Base-by-base conservation (phyloP, 169 alveolate genomes). In the Eimeria sp. region DNA sequence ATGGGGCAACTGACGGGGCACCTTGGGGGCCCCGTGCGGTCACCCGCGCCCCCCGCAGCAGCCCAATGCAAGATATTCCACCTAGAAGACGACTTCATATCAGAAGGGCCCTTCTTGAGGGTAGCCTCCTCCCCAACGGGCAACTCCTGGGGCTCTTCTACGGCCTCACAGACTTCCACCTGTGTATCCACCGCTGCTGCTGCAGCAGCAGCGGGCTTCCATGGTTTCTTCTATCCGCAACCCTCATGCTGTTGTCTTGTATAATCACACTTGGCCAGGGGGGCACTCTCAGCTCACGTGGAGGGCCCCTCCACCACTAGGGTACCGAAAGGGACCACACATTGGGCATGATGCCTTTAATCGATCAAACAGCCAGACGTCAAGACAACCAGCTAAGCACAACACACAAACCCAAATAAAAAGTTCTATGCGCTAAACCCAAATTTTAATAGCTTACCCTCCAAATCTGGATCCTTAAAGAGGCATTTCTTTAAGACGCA, bases 271-370 rank as follows among this genome's bases (percentile, higher is more conserved):
- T 0, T 43, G 14, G 58, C 84, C 49, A 0, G 84, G 54, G 54
- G 54, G 57, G 58, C 58, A 58, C 58, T 34, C 13, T 40, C 22
- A 73, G 84, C 58, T 57, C 30, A 40, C 49, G 10, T 40, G 84
- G n/a, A 45, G 84, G 30, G 78, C 43, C 78, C 92, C 92, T 57
- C 45, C 76, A 27, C 92, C 92, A 54, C 92, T 84, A 57, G 92
- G 92, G 57, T 84, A 84, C 78, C 92, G 92, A 22, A 84, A 58
- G 54, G 72, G 92, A 43, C 92, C 92, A 30, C 92, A 84, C 92
- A 84, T 84, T 84, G 92, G 92, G 75, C 92, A 84, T n/a, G 92
- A 84, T 49, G 92, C 92, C 76, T 84, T 84, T 57, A 84, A 58
- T 58, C 92, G 63, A n/a, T 84, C 76, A 30, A 84, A 84, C 25